phyloP scores from a whole-genome alignment of 140 eudicot genomes.

The Stevia rebaudiana region DNA sequence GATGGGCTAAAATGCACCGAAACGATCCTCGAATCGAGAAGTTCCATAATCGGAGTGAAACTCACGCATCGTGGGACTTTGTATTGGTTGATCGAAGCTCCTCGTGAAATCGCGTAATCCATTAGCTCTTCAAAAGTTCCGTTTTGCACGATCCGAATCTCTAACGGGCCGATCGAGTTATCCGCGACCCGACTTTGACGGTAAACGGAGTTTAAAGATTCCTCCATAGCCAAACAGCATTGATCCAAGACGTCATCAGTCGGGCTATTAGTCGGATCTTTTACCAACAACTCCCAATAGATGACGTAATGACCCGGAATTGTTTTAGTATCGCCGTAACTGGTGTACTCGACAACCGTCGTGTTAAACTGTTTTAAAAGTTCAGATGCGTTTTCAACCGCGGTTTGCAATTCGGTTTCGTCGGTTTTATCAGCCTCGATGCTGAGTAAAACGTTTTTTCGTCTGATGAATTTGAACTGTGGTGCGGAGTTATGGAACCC shows the following conservation, averaged over 20 bases:
- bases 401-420: constrained; percentile 67
- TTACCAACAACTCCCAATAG: constrained; percentile 55
- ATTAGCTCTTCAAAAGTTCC: constrained; percentile 86
- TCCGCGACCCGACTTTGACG: constrained; percentile 72
- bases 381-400: constrained; percentile 53
- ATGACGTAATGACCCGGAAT: constrained; percentile 84
- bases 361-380: constrained; percentile 41
- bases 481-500: constrained; percentile 82
- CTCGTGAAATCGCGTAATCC: constrained; percentile 83
- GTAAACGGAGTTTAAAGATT: constrained; percentile 68
- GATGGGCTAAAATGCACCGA: constrained; percentile 65
- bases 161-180: constrained; percentile 68
- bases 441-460: constrained; percentile 67
- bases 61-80: constrained; percentile 85
- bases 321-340: constrained; percentile 50
- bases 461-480: constrained; percentile 62
- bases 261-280: constrained; percentile 43
- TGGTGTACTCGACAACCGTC: constrained; percentile 70
- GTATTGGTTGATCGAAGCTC: constrained; percentile 81
- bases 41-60: constrained; percentile 59
- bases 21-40: constrained; percentile 60
- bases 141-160: constrained; percentile 56
- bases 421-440: constrained; percentile 87
- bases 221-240: constrained; percentile 75
- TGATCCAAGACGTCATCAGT: constrained; percentile 33